Evolutionary conservation across 179 eudicot species (phyloP), one percentile per base, ranked within the genome.

Genomic region (Camellia oleifera): DNA sequence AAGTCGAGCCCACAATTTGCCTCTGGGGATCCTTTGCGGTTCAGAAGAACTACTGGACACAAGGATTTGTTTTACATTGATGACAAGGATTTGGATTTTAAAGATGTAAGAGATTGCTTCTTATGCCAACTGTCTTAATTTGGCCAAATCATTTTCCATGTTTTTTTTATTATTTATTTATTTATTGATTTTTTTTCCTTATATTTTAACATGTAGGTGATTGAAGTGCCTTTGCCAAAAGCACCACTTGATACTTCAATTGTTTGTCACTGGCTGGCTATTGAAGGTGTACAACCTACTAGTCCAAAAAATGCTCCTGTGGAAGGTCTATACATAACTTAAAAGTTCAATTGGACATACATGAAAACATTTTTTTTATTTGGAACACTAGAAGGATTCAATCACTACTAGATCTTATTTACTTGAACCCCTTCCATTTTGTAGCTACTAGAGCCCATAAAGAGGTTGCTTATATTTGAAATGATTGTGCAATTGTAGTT

Each of bases 271-370:
- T 94, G 99, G 99, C 88, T 94, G 79, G 99, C 99, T 64, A 88
- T 94, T 77, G 98, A 96, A 88, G 98, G 98, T 17, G 91, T 96
- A 67, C 99, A 92, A 78, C 98, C 97, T 81, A 90, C 91, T 5
- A 92, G 91, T 82, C 97, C 99, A 46, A 95, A 92, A 84, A 94
- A 94, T 87, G 91, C 97, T 85, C 88, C 91, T 58, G 80, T 86
- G 72, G 99, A 94, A 88, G 95, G 98, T 91, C 78, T 79, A 70
- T 70, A 6, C 58, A 10, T 56, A 72, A 42, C 48, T 75, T 46
- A n/a, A 2, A 48, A 53, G 54, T 61, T 17, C 23, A 32, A 40
- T 50, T 10, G 44, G 18, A 5, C 26, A 52, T 42, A 11, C 9
- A 17, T 2, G 32, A 32, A 40, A 23, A 23, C 26, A 23, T 23